Evolutionary conservation across 2,329 filamentous ascomycete genomes (phyloP).

Genomic region (Phyllosticta citrichinensis): DNA sequence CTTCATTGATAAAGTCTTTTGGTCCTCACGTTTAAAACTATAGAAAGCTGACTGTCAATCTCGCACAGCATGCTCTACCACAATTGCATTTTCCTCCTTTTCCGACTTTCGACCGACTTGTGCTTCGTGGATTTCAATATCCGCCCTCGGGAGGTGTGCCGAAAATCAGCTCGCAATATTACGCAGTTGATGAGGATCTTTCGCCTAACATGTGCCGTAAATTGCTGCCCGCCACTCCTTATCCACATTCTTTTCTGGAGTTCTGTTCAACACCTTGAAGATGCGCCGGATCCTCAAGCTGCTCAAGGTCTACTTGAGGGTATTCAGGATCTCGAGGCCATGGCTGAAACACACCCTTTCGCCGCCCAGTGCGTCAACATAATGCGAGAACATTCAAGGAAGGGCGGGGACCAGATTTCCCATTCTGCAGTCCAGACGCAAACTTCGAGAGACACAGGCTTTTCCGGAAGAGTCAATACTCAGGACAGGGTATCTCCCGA

Average conservation of each 20-base stretch:
- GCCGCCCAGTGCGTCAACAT: background rate
- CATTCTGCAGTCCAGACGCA: no score
- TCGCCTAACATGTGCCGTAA: background rate
- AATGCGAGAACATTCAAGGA: background rate
- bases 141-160: background rate
- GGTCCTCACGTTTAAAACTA: background rate
- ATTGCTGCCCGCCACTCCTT: background rate
- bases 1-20: background rate
- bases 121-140: background rate
- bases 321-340: background rate
- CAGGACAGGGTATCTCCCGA: background rate
- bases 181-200: background rate
- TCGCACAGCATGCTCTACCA: background rate
- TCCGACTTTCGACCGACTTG: background rate
- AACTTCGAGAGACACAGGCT: background rate
- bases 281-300: background rate
- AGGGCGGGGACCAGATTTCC: background rate
- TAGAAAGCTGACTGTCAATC: background rate
- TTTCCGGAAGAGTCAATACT: background rate
- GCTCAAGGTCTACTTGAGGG: background rate
- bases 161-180: background rate
- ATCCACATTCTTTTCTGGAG: background rate
- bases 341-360: background rate
- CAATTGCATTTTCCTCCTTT: background rate
- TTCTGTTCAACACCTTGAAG: background rate